Evolutionary conservation across 108 stramenopile genomes (phyloP).

Genomic region (Nitzschia palea): DNA sequence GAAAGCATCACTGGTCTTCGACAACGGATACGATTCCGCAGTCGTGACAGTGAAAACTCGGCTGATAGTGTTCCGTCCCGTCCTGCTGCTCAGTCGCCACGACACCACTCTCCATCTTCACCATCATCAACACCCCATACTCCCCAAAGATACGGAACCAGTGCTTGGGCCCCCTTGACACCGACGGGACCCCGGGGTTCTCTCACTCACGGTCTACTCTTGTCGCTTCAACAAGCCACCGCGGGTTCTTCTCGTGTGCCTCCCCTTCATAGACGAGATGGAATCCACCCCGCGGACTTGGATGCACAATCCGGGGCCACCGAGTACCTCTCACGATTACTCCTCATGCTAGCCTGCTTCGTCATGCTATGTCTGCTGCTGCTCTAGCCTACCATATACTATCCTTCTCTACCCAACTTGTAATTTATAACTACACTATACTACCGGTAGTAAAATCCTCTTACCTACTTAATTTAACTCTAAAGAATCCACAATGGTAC

Average conservation of each 20-base stretch:
- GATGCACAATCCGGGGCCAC: constrained; percentile 32
- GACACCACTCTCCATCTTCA: constrained; percentile 12
- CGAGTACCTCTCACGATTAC: constrained; percentile 64
- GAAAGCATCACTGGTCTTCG: constrained; percentile 5
- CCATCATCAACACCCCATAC: constrained; percentile 4
- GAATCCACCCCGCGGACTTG: background rate
- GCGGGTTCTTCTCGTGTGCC: constrained; percentile 7
- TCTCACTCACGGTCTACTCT: constrained; percentile 34
- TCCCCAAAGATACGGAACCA: constrained; percentile 2
- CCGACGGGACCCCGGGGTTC: constrained; percentile 34
- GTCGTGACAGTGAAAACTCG: constrained; percentile 12
- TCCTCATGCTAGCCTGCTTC: constrained; percentile 73
- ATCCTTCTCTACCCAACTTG: too few relatives aligned
- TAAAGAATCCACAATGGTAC: too few relatives aligned
- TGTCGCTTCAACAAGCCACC: constrained; percentile 36
- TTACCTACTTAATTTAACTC: too few relatives aligned
- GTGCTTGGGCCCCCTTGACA: constrained; percentile 14
- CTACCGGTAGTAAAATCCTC: too few relatives aligned
- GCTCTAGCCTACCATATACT: too few relatives aligned
- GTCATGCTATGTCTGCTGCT: constrained; percentile 74
- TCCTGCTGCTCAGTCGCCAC: constrained; percentile 8
- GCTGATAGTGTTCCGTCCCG: constrained; percentile 7
- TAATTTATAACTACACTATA: too few relatives aligned
- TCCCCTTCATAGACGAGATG: constrained; percentile 11
- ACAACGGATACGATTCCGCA: constrained; percentile 17